Evolutionary conservation across 1,284 basidiomycete species (phyloP), one percentile per base, ranked within the genome.

Genomic region (Tremellales sp.): DNA sequence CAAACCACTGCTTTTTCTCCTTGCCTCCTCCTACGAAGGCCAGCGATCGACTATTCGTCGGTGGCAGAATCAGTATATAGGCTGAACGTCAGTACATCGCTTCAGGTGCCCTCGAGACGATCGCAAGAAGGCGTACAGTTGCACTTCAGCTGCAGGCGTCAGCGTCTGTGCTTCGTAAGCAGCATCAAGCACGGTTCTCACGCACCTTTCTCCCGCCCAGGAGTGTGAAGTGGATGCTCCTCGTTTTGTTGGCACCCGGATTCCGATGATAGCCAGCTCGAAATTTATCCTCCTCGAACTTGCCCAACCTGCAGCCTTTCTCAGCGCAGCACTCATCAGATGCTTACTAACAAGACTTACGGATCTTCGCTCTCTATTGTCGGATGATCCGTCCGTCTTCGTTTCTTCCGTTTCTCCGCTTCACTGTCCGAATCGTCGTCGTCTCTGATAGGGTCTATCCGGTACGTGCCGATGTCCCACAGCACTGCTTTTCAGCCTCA

Each of bases 401-500:
- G 50, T 37, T 45, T 55, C 43, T 51, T 53, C 25, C 52, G 39
- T 35, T 52, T 40, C 22, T 57, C 53, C 25, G 54, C 47, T 11
- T 65, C 64, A 29, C 58, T 61, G 10, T 64, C 64, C 2, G 54
- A 51, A 15, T 61, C 56, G 2, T 45, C 47, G 0, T 36, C 29
- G 1, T 50, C 48, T 5, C 40, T 35, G n/a, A 19, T 42, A 40
- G 25, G 53, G 46, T 48, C 52, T 39, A 70, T 61, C 6, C 50
- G 54, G 43, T 70, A 70, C 23, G 52, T 46, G 1, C 68, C 68
- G 2, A 68, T 53, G 41, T 70, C 68, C 68, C 68, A 70, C 2
- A 70, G 56, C 17, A 68, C 65, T 66, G 25, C 8, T 1, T 11
- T 8, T 21, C 19, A 2, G 17, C 19, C 36, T 5, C 31, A 40